A percentile compares a stretch with the other conserved stretches of the same genome.
phyloP scores from a whole-genome alignment of 2,329 filamentous ascomycete genomes.

The Thelonectria olida region DNA sequence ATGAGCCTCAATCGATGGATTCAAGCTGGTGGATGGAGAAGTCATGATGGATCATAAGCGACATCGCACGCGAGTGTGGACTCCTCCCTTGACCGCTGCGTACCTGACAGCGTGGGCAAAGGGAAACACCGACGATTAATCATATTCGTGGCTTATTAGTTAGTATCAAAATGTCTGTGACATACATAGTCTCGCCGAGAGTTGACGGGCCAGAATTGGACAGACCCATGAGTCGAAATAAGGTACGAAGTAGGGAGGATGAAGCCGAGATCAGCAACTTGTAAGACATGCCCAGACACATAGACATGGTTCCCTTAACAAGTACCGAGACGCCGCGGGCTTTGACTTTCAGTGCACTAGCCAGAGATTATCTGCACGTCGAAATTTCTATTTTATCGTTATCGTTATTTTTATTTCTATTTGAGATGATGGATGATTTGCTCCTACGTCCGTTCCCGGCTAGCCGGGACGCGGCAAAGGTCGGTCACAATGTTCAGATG shows the following conservation, averaged over 20 bases:
- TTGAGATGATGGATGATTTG: neutral
- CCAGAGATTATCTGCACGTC: constrained; percentile 6
- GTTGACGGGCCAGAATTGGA: constrained; percentile 8
- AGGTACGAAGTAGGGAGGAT: neutral
- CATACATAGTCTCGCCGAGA: constrained; percentile 14
- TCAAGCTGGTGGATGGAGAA: neutral
- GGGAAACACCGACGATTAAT: neutral
- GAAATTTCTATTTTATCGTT: neutral
- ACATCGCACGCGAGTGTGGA: constrained; percentile 8
- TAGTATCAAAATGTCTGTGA: neutral
- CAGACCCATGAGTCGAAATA: neutral
- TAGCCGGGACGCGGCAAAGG: constrained; percentile 11
- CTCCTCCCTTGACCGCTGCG: constrained; percentile 9
- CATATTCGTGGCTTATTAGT: neutral
- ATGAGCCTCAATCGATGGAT: constrained; percentile 1
- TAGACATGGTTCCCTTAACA: neutral
- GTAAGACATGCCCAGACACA: neutral
- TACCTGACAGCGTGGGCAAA: neutral
- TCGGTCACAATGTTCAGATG: constrained; percentile 7
- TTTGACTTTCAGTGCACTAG: neutral
- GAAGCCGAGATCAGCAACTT: constrained; percentile 5
- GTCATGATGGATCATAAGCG: constrained; percentile 9
- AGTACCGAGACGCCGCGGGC: constrained; percentile 12
- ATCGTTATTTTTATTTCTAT: neutral
- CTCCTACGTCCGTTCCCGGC: neutral